phyloP scores from a whole-genome alignment of 1,284 basidiomycete genomes.

The Boletus sp. region DNA sequence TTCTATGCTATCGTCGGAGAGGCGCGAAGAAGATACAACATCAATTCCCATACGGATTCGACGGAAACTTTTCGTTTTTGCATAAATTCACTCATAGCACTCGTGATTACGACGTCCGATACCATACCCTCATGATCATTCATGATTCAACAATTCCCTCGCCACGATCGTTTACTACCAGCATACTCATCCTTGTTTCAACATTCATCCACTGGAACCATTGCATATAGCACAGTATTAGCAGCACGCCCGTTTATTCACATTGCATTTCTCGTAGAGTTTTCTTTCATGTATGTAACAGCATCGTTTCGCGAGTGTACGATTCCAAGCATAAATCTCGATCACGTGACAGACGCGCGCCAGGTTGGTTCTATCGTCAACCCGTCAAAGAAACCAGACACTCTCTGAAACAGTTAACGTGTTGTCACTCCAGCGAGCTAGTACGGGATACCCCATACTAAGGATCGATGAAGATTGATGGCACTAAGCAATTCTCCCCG shows the following conservation, averaged over 20 bases:
- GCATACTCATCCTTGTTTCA: constrained; percentile 20
- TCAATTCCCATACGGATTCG: constrained; percentile 22
- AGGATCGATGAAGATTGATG: constrained; percentile 36
- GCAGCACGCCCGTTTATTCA: constrained; percentile 9
- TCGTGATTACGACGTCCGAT: constrained; percentile 8
- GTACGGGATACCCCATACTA: constrained; percentile 3
- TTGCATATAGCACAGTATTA: constrained; percentile 8
- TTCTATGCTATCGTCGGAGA: constrained; percentile 15
- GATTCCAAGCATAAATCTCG: constrained; percentile 9
- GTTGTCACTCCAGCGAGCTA: constrained; percentile 2
- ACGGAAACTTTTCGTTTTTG: constrained; percentile 35
- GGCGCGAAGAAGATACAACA: constrained; percentile 16
- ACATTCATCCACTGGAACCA: constrained; percentile 10
- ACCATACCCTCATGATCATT: constrained; percentile 8
- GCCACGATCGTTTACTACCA: constrained; percentile 6
- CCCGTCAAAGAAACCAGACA: neutral
- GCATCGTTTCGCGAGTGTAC: neutral
- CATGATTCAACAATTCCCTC: constrained; percentile 10
- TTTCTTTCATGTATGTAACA: constrained; percentile 2
- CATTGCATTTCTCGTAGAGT: constrained; percentile 19
- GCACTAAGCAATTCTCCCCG: constrained; percentile 58
- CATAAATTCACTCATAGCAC: constrained; percentile 25
- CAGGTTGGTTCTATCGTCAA: constrained; percentile 9
- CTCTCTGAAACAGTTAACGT: neutral
- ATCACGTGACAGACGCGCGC: constrained; percentile 31